phyloP scores from a whole-genome alignment of 306 rosid genomes.

The Gillenia trifoliata region DNA sequence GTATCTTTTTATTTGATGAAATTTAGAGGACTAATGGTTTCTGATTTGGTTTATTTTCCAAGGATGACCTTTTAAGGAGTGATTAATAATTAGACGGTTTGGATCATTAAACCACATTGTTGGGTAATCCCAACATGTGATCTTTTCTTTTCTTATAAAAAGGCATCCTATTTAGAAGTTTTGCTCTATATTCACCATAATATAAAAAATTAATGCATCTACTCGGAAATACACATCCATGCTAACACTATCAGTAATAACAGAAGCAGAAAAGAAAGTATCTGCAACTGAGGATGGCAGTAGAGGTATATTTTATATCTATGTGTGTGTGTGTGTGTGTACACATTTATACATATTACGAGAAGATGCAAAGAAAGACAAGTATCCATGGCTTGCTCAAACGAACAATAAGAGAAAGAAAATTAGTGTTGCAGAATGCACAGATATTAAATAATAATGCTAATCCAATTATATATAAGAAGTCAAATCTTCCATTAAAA shows the following conservation, averaged over 20 bases:
- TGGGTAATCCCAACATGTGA: not conserved
- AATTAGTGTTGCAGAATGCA: not conserved
- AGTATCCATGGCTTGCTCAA: not conserved
- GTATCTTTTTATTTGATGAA: not conserved
- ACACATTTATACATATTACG: not conserved
- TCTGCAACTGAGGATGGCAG: not conserved
- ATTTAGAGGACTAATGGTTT: not conserved
- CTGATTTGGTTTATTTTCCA: not conserved
- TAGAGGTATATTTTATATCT: not conserved
- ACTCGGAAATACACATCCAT: not conserved
- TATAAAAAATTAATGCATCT: not conserved
- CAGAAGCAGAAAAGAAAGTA: not conserved
- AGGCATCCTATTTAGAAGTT: not conserved
- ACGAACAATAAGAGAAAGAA: not conserved
- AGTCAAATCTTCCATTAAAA: not conserved
- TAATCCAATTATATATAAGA: not conserved
- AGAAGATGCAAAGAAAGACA: not conserved
- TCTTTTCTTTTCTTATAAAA: not conserved
- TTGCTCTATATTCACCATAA: not conserved
- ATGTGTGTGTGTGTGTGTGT: not conserved
- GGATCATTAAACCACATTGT: not conserved
- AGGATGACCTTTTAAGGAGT: not conserved
- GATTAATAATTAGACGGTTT: not conserved
- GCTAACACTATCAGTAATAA: not conserved
- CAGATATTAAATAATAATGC: not conserved